Conservation (phyloP, 257 asterid genomes). For the Mentha longifolia region DNA sequence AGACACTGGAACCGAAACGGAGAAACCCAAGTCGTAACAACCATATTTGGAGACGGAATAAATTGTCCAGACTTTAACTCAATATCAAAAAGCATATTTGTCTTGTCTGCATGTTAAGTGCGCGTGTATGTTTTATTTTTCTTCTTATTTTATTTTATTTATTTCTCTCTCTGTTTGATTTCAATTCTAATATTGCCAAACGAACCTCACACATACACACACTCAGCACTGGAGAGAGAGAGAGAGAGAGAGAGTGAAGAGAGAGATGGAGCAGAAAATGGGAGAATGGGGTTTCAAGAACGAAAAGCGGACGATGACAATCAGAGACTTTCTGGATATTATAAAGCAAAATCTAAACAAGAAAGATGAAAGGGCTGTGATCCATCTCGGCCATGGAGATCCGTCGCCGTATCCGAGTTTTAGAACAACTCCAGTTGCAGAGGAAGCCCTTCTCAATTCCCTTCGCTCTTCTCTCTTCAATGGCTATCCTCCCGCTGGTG, state of each 20-base stretch:
- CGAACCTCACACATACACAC: neutral
- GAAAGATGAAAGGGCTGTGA: slow-evolving; percentile 41
- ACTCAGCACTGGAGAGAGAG: neutral
- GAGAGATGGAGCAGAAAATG: slow-evolving; percentile 32
- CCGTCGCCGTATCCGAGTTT: slow-evolving; percentile 63
- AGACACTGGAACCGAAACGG: too few relatives aligned
- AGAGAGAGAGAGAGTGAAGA: neutral
- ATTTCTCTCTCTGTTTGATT: too few relatives aligned
- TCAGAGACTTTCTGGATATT: slow-evolving; percentile 56
- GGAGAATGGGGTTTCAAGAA: slow-evolving; percentile 43
- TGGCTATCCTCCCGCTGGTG: slow-evolving; percentile 50
- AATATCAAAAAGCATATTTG: too few relatives aligned
- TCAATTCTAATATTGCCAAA: neutral
- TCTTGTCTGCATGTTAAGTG: too few relatives aligned
- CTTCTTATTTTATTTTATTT: too few relatives aligned
- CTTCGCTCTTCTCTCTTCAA: slow-evolving; percentile 55
- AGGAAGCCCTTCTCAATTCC: slow-evolving; percentile 53
- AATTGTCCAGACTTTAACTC: too few relatives aligned
- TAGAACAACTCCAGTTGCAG: slow-evolving; percentile 49
- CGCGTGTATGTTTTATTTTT: too few relatives aligned
- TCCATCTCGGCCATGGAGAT: slow-evolving; percentile 73
- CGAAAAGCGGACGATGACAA: slow-evolving; percentile 42
- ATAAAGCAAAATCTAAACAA: slow-evolving; percentile 36
- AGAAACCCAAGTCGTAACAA: too few relatives aligned
- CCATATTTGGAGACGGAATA: too few relatives aligned